Evolutionary conservation across 306 rosid genomes (phyloP).

Genomic region (Adenanthera pavonina): DNA sequence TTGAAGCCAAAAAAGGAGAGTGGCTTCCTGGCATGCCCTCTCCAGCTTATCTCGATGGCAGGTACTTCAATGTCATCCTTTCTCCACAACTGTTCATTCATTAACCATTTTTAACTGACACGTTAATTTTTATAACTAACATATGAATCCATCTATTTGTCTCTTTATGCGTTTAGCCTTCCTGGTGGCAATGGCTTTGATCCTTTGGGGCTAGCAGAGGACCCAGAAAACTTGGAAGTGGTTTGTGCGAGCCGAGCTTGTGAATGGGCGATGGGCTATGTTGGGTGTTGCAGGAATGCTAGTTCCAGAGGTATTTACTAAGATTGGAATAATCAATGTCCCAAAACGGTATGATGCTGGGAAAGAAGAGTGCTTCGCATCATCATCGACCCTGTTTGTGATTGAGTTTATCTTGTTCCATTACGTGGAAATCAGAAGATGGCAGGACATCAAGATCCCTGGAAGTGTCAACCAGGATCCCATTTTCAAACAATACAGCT

Average conservation of each 20-base stretch:
- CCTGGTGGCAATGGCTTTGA: conserved; percentile 98
- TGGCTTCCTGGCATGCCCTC: conserved; percentile 96
- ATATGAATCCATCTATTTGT: too few relatives aligned
- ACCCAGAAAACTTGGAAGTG: conserved; percentile 91
- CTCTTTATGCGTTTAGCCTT: conserved; percentile 52
- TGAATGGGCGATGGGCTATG: conserved; percentile 96
- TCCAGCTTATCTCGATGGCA: conserved; percentile 81
- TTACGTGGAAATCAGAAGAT: conserved; percentile 92
- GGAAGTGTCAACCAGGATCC: conserved; percentile 98
- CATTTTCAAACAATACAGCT: conserved; percentile 96
- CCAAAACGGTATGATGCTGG: conserved; percentile 98
- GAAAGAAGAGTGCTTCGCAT: conserved; percentile 85
- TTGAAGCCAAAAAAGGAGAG: conserved; percentile 90
- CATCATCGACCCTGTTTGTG: conserved; percentile 93
- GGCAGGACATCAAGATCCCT: conserved; percentile 99
- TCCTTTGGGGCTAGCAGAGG: conserved; percentile 93
- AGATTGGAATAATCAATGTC: conserved; percentile 71
- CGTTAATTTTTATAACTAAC: neutral
- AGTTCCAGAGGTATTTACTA: conserved; percentile 89
- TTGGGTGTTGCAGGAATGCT: conserved; percentile 96
- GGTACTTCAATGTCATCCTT: conserved; percentile 44
- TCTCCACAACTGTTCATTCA: too few relatives aligned
- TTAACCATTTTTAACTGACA: too few relatives aligned
- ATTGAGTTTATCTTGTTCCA: conserved; percentile 97
- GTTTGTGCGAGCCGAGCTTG: conserved; percentile 93